phyloP scores from a whole-genome alignment of 2,329 filamentous ascomycete genomes.

The Phaeophleospora eucalypticola region DNA sequence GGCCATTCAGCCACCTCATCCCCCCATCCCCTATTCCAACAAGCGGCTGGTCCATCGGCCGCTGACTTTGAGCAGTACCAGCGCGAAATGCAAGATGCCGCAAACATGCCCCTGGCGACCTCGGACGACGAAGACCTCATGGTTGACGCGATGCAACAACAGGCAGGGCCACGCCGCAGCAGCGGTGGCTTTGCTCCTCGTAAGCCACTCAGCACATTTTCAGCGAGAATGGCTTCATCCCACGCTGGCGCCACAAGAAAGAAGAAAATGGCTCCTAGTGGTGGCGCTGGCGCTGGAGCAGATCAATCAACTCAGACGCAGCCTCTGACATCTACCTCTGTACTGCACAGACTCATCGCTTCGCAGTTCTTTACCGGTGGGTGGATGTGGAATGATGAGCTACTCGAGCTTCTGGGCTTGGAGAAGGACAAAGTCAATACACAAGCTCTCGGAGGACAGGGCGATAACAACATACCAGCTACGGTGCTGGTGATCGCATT shows the following conservation, averaged over 20 bases:
- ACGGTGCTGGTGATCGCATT: slow-evolving; percentile 47
- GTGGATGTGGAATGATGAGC: slow-evolving; percentile 41
- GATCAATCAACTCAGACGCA: too few species aligned
- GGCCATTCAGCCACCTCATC: too few species aligned
- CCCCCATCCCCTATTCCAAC: too few species aligned
- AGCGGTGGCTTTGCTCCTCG: too few species aligned
- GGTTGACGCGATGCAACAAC: too few species aligned
- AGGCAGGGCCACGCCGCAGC: too few species aligned
- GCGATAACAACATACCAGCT: slow-evolving; percentile 22
- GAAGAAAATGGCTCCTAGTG: too few species aligned
- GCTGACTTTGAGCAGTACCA: background rate
- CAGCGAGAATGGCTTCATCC: too few species aligned
- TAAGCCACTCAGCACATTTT: too few species aligned
- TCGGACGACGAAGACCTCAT: slow-evolving; percentile 1
- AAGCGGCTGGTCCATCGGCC: background rate
- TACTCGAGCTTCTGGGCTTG: slow-evolving; percentile 26
- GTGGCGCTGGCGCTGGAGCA: background rate
- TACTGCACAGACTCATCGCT: slow-evolving; percentile 46
- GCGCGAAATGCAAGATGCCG: slow-evolving; percentile 3
- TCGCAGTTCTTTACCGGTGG: slow-evolving; percentile 56
- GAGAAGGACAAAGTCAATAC: background rate
- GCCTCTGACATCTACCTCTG: too few species aligned
- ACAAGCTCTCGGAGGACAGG: too few species aligned
- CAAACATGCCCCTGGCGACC: background rate
- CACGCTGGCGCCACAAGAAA: too few species aligned